Conservation (phyloP, 1,284 basidiomycete species). For the Ganoderma sp. region DNA sequence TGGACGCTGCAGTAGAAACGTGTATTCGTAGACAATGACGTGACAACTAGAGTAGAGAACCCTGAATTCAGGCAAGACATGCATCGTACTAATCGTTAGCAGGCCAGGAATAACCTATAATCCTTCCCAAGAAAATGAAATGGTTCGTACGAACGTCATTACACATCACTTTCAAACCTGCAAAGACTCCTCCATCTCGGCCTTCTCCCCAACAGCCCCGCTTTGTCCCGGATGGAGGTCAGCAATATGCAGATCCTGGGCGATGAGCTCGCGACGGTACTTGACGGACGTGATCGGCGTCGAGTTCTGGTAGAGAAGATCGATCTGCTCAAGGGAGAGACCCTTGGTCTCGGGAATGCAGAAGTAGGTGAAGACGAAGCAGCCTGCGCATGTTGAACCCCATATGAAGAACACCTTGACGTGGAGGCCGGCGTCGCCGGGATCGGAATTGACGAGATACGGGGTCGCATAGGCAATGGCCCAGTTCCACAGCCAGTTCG, state of each 20-base stretch:
- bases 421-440: constrained; percentile 45
- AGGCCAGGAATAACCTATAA: background rate
- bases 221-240: constrained; percentile 25
- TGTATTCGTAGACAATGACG: background rate
- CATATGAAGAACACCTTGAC: constrained; percentile 93
- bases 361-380: constrained; percentile 80
- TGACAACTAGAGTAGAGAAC: too few relatives aligned
- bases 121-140: background rate
- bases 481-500: constrained; percentile 40
- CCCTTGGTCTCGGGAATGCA: constrained; percentile 80
- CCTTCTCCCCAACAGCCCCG: constrained; percentile 3
- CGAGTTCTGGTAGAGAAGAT: constrained; percentile 58
- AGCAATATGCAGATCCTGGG: constrained; percentile 37
- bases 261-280: constrained; percentile 49
- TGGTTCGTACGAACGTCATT: background rate
- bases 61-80: background rate
- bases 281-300: constrained; percentile 50
- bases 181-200: background rate
- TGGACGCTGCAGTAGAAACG: background rate
- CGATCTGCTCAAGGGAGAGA: constrained; percentile 76
- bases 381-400: constrained; percentile 77
- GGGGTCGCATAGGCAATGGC: constrained; percentile 59
- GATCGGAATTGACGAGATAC: constrained; percentile 65
- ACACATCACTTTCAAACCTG: constrained; percentile 2
- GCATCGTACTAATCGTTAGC: background rate